These are phyloP conservation scores for Helenozyma baotianmanensis DNA, from an alignment of 805 yeast species.

Conservation along the genomic window DNA sequence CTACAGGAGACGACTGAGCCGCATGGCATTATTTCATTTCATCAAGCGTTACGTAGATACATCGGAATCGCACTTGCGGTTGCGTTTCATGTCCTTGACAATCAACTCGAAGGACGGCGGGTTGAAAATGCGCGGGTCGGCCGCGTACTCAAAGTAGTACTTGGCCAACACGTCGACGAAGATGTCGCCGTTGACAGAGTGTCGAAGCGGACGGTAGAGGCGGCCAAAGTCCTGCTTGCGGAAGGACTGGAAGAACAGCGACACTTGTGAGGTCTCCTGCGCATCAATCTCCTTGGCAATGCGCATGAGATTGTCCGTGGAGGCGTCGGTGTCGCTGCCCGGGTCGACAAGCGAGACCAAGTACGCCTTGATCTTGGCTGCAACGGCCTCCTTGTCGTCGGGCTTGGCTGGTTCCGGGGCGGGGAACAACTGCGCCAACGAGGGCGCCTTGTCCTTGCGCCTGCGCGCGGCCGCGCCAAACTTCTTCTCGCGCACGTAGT, in stretches of 20 bases:
- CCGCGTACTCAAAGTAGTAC: conserved; percentile 2
- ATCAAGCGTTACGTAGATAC: no score
- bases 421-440: no score
- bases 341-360: no score
- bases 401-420: no score
- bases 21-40: no score
- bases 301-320: no score
- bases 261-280: not conserved
- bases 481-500: not conserved
- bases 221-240: conserved; percentile 1
- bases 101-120: conserved; percentile 1
- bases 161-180: not conserved
- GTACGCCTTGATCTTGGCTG: no score
- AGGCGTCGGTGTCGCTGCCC: no score
- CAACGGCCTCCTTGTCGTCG: no score
- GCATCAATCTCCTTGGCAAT: not conserved
- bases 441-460: no score
- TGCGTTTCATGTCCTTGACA: conserved; percentile 1
- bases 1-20: no score
- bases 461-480: no score
- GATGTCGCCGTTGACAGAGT: not conserved
- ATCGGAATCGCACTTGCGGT: not conserved
- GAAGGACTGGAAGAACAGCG: conserved; percentile 1
- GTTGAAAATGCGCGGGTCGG: not conserved
- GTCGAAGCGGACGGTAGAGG: not conserved